These are phyloP conservation scores for Sugiyamaella xylanicola DNA, from an alignment of 1,139 yeast species.

Conservation along the genomic window DNA sequence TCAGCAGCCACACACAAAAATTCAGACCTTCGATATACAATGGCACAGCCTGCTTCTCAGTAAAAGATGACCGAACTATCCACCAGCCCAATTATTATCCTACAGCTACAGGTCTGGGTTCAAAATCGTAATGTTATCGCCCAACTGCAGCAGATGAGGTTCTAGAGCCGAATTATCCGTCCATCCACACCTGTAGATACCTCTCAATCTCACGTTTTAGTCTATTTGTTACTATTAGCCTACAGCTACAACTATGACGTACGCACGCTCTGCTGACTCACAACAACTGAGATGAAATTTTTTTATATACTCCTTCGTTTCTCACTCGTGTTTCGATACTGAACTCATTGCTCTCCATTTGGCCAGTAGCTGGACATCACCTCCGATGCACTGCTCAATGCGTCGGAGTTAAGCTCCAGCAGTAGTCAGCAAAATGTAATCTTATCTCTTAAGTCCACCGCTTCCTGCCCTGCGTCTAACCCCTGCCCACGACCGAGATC, in stretches of 20 bases:
- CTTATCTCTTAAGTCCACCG: background rate
- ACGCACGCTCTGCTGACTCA: background rate
- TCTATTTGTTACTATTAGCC: background rate
- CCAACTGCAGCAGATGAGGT: background rate
- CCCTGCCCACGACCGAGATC: too few species aligned
- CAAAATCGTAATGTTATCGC: background rate
- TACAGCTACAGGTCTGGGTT: background rate
- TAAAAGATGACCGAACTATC: too few species aligned
- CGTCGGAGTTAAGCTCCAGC: background rate
- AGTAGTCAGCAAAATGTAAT: background rate
- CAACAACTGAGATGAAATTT: background rate
- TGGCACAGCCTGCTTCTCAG: too few species aligned
- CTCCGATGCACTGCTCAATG: background rate
- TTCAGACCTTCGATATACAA: too few species aligned
- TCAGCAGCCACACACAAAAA: too few species aligned
- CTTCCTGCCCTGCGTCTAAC: background rate
- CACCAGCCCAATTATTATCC: background rate
- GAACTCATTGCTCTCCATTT: too few species aligned
- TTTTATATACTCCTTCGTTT: background rate
- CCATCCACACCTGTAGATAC: background rate
- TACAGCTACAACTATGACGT: background rate
- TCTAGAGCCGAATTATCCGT: background rate
- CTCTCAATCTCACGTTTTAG: background rate
- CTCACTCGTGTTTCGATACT: background rate
- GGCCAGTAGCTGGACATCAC: too few species aligned